Percentiles rank a stretch among this genome's conserved stretches.
phyloP scores from a whole-genome alignment of 2,329 filamentous ascomycete species.

The Tolypocladium album region DNA sequence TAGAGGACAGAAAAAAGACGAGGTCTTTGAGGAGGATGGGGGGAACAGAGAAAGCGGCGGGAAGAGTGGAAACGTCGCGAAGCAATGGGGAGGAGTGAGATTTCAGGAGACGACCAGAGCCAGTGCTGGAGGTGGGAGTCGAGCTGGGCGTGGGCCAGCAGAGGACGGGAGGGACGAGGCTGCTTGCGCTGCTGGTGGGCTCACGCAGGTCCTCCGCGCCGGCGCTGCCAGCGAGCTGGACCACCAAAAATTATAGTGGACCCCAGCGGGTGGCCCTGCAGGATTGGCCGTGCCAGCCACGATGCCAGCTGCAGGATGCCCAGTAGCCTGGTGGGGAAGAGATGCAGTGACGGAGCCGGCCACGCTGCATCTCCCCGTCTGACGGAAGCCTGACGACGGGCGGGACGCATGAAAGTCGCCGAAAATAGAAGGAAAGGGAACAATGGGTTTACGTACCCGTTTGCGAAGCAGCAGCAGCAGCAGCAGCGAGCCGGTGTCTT shows the following conservation, averaged over 20 bases:
- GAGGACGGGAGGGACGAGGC: not conserved
- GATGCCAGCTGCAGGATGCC: constrained; percentile 4
- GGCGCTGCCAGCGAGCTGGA: constrained; percentile 2
- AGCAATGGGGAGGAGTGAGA: constrained; percentile 8
- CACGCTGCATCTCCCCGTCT: constrained; percentile 2
- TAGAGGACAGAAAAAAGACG: not conserved
- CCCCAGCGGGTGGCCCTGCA: constrained; percentile 3
- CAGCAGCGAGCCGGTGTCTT: not conserved
- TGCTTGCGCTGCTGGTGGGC: not conserved
- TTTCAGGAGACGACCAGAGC: constrained; percentile 13
- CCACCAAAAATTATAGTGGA: constrained; percentile 14
- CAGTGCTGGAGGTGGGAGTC: constrained; percentile 5
- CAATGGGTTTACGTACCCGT: not conserved
- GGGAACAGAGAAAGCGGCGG: constrained; percentile 3
- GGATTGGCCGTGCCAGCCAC: constrained; percentile 2
- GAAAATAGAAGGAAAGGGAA: not conserved
- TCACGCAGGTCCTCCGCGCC: constrained; percentile 1
- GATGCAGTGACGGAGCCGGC: not conserved
- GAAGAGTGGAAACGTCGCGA: constrained; percentile 5
- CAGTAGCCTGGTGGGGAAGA: not conserved
- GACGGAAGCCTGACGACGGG: constrained; percentile 1
- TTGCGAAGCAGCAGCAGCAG: not conserved
- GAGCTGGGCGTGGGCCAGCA: constrained; percentile 5
- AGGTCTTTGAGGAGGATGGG: constrained; percentile 6
- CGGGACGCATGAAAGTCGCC: not conserved